phyloP scores from a whole-genome alignment of 495 filamentous ascomycete species.

The Amorphotheca resinae region DNA sequence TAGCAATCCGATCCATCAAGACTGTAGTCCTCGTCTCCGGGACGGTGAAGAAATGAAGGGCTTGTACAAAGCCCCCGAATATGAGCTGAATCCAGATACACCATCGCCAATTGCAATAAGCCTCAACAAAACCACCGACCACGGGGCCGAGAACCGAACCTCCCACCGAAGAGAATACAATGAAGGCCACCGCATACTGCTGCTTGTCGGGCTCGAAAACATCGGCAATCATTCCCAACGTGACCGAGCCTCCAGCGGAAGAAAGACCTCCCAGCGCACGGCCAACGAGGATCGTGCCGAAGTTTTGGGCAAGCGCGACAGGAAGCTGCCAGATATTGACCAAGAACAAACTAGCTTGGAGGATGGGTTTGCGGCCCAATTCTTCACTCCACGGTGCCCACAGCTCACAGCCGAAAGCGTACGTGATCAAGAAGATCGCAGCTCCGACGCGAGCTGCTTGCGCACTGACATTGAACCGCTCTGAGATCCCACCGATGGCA shows the following conservation, averaged over 20 bases:
- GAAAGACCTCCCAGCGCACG: conserved; percentile 58
- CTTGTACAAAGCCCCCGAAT: conserved; percentile 51
- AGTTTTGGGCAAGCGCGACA: conserved; percentile 58
- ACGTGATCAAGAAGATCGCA: conserved; percentile 57
- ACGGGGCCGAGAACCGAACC: conserved; percentile 69
- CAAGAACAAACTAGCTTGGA: conserved; percentile 55
- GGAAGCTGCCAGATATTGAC: conserved; percentile 69
- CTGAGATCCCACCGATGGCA: conserved; percentile 44
- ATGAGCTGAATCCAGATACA: conserved; percentile 73
- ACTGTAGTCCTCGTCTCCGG: conserved; percentile 58
- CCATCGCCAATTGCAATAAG: conserved; percentile 60
- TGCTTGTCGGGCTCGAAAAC: conserved; percentile 65
- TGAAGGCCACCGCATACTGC: conserved; percentile 59
- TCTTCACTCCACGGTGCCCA: conserved; percentile 80
- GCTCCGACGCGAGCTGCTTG: conserved; percentile 55
- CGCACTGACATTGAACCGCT: conserved; percentile 48
- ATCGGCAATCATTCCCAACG: conserved; percentile 72
- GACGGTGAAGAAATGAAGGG: conserved; percentile 53
- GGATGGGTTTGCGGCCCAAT: conserved; percentile 58
- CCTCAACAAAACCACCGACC: conserved; percentile 63
- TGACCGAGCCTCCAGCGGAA: conserved; percentile 68
- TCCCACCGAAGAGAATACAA: conserved; percentile 64
- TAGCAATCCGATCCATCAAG: conserved; percentile 53
- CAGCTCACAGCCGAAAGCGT: conserved; percentile 70
- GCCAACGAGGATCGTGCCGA: conserved; percentile 49